A percentile compares a stretch with the other conserved stretches of the same genome.
These are phyloP conservation scores for Gryganskiella cystojenkinii DNA, from an alignment of 192 early-diverging fungal species.

Conservation along the genomic window DNA sequence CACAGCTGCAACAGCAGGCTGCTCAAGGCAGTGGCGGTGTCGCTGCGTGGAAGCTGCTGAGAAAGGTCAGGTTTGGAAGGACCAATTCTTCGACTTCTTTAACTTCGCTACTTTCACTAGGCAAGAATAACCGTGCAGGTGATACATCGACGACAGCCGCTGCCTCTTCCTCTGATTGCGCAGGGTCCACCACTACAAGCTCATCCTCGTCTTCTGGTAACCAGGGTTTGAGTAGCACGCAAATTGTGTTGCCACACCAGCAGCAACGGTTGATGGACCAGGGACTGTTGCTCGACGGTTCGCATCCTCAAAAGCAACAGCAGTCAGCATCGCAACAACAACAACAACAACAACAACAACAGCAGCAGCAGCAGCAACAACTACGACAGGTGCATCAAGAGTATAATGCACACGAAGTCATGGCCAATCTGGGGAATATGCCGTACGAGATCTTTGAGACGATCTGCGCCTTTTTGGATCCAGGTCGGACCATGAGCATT, in stretches of 20 bases:
- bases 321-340: not conserved
- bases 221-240: too few species aligned
- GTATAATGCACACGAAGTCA: constrained; percentile 34
- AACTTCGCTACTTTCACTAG: not conserved
- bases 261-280: constrained; percentile 10
- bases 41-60: constrained; percentile 20
- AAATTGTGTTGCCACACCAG: not conserved
- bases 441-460: constrained; percentile 51
- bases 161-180: too few species aligned
- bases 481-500: constrained; percentile 26
- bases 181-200: too few species aligned
- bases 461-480: constrained; percentile 38
- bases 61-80: constrained; percentile 1
- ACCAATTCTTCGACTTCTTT: not conserved
- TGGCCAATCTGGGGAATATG: constrained; percentile 36
- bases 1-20: constrained; percentile 3
- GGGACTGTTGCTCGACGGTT: not conserved
- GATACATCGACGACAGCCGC: not conserved
- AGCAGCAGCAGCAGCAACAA: too few species aligned
- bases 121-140: not conserved
- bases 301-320: not conserved
- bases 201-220: too few species aligned
- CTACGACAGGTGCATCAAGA: not conserved
- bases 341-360: too few species aligned
- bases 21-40: not conserved